These are phyloP conservation scores for Fusarium sterilihyphosum DNA, from an alignment of 2,329 filamentous ascomycete genomes.

Conservation along the genomic window DNA sequence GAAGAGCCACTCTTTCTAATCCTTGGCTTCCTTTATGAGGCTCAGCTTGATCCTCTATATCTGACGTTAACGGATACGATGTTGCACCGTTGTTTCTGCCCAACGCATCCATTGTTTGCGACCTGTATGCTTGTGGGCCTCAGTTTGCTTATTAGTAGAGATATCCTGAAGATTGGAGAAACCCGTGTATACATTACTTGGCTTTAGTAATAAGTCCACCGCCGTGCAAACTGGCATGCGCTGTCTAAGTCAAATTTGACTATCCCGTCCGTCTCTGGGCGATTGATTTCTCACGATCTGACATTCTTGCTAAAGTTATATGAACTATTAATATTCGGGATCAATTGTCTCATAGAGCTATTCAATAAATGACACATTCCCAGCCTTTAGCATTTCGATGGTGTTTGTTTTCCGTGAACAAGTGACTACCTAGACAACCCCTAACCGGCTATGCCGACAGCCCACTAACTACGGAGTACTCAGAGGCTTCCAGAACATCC, in stretches of 20 bases:
- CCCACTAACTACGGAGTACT: background rate
- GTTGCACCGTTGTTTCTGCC: conserved; percentile 1
- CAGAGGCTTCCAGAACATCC: conserved; percentile 5
- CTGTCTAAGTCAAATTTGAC: background rate
- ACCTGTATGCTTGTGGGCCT: background rate
- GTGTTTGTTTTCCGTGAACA: background rate
- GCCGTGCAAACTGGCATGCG: background rate
- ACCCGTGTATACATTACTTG: background rate
- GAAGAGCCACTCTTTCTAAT: conserved; percentile 7
- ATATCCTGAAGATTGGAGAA: background rate
- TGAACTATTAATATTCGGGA: background rate
- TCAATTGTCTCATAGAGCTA: background rate
- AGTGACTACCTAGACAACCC: background rate
- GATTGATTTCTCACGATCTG: background rate
- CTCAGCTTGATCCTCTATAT: background rate
- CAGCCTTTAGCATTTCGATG: background rate
- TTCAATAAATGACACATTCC: background rate
- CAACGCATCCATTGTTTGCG: background rate
- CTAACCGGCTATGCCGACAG: conserved; percentile 9
- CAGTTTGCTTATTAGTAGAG: background rate
- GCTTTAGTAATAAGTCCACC: background rate
- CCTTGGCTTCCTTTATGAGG: background rate
- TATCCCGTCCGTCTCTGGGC: background rate
- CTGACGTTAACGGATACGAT: background rate
- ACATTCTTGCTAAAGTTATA: background rate